These are phyloP conservation scores for Solanum corneliomulleri DNA, from an alignment of 257 asterid species.

Conservation along the genomic window DNA sequence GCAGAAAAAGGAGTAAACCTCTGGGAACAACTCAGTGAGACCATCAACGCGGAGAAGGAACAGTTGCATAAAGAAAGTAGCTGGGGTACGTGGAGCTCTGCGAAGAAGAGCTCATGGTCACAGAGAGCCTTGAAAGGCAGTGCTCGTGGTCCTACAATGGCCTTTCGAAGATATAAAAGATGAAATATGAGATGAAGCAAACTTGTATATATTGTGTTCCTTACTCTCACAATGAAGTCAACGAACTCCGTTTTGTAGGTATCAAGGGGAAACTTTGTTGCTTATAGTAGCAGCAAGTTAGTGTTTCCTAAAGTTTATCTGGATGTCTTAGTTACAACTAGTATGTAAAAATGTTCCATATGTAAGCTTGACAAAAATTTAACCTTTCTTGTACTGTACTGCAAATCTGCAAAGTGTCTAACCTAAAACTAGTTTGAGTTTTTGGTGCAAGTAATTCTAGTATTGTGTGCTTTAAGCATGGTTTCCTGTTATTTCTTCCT, in stretches of 20 bases:
- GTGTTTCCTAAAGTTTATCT: not conserved
- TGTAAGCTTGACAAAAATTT: not conserved
- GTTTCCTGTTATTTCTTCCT: not conserved
- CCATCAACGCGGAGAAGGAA: slow-evolving; percentile 40
- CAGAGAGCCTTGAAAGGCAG: slow-evolving; percentile 21
- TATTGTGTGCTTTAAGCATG: not conserved
- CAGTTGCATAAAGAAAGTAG: slow-evolving; percentile 25
- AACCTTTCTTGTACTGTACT: not conserved
- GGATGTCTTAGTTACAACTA: not conserved
- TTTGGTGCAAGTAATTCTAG: not conserved
- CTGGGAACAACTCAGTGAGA: slow-evolving; percentile 70
- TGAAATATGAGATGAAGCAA: slow-evolving; percentile 15
- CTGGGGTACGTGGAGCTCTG: slow-evolving; percentile 29
- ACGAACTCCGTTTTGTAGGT: not conserved
- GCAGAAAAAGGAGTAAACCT: slow-evolving; percentile 26
- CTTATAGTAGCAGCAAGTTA: not conserved
- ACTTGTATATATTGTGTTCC: not conserved
- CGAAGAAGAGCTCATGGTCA: slow-evolving; percentile 42
- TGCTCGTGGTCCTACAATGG: slow-evolving; percentile 52
- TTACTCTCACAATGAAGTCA: not conserved
- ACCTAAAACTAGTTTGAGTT: not conserved
- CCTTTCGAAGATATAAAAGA: slow-evolving; percentile 39
- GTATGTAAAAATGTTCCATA: not conserved
- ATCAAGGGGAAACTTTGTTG: not conserved
- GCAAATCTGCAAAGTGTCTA: not conserved